phyloP scores from a whole-genome alignment of 164 flowering plant species.

The Liriodendron chinense region DNA sequence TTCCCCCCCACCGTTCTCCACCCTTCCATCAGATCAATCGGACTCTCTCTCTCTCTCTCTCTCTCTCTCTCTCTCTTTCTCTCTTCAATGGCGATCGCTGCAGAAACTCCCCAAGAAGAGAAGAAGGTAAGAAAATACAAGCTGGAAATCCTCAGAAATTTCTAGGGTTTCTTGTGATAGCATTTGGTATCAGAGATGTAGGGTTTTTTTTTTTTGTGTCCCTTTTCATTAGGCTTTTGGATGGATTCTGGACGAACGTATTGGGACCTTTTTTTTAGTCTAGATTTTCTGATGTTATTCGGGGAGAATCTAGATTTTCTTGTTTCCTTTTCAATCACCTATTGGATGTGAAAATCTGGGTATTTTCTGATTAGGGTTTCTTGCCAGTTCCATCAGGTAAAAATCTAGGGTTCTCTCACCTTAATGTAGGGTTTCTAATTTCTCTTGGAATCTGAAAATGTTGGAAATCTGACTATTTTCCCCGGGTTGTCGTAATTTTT shows the following conservation, averaged over 20 bases:
- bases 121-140: conserved; percentile 41
- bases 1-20: neutral
- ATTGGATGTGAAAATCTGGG: neutral
- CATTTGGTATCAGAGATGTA: neutral
- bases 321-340: too few species aligned
- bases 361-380: neutral
- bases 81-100: conserved; percentile 48
- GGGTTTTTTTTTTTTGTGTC: neutral
- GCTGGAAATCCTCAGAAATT: neutral
- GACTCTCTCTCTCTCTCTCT: conserved; percentile 9
- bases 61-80: conserved; percentile 17
- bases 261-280: neutral
- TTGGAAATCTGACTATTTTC: neutral
- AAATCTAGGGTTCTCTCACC: neutral
- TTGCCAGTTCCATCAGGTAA: neutral
- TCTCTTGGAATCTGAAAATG: neutral
- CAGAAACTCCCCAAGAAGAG: conserved; percentile 39
- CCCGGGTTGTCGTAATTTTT: neutral
- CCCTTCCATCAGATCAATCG: neutral
- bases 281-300: neutral
- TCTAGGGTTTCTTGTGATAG: neutral
- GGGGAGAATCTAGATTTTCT: conserved; percentile 2
- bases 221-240: neutral
- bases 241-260: neutral
- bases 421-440: neutral